Conservation (phyloP, 2,329 filamentous ascomycete genomes). For the Cladosporium oxysporum region DNA sequence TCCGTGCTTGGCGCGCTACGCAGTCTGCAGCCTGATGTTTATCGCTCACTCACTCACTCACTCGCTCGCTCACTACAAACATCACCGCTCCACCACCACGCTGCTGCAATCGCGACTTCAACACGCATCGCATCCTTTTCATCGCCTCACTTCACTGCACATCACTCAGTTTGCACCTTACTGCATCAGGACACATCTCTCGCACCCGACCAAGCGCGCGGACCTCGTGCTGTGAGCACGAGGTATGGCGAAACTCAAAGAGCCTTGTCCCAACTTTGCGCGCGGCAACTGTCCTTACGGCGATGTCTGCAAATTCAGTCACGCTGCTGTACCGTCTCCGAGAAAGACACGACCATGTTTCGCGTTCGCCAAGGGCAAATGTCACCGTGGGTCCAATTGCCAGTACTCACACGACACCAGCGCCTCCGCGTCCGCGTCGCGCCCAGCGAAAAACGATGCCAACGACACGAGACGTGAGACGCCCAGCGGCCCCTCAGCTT, state of each 20-base stretch:
- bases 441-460: neutral
- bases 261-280: conserved; percentile 22
- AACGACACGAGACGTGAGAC: neutral
- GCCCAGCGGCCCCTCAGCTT: neutral
- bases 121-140: neutral
- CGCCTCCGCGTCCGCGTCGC: neutral
- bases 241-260: neutral
- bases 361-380: conserved; percentile 21
- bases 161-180: neutral
- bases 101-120: neutral
- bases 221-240: neutral
- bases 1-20: neutral
- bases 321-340: conserved; percentile 5
- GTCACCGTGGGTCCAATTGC: conserved; percentile 21
- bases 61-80: neutral
- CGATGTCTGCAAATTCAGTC: conserved; percentile 22
- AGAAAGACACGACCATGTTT: conserved; percentile 11
- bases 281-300: conserved; percentile 22
- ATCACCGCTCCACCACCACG: neutral
- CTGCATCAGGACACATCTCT: neutral
- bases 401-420: conserved; percentile 23
- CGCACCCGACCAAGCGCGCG: neutral
- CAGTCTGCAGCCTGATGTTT: neutral
- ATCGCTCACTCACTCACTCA: neutral
- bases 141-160: neutral